Percentiles rank a stretch among this genome's conserved stretches.
phyloP scores from a whole-genome alignment of 2,329 filamentous ascomycete genomes.

The Verticillium klebahnii region DNA sequence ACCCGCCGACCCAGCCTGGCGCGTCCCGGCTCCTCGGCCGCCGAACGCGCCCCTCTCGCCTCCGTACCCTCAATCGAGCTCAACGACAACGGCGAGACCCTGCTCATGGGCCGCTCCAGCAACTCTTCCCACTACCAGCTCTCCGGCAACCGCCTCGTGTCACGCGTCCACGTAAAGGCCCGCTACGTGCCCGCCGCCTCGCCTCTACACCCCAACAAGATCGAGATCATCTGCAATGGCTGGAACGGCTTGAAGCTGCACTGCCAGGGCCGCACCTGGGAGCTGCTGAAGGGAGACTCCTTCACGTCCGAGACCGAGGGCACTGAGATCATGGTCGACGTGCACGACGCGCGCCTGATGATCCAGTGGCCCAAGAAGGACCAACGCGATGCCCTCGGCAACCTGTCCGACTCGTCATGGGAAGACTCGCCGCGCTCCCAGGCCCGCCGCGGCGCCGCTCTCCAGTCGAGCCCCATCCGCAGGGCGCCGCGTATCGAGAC shows the following conservation, averaged over 20 bases:
- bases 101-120: slow-evolving; percentile 89
- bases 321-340: slow-evolving; percentile 89
- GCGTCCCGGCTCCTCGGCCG: slow-evolving; percentile 53
- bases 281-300: slow-evolving; percentile 80
- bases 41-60: slow-evolving; percentile 75
- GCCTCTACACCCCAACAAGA: slow-evolving; percentile 66
- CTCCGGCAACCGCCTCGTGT: slow-evolving; percentile 86
- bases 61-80: slow-evolving; percentile 80
- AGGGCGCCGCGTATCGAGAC: slow-evolving; percentile 58
- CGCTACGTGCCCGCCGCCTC: slow-evolving; percentile 69
- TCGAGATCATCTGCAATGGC: slow-evolving; percentile 87
- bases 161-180: slow-evolving; percentile 87
- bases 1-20: slow-evolving; percentile 26
- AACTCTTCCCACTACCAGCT: slow-evolving; percentile 95
- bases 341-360: slow-evolving; percentile 86
- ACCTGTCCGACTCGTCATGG: slow-evolving; percentile 65
- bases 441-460: slow-evolving; percentile 18
- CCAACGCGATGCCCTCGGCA: slow-evolving; percentile 40
- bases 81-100: slow-evolving; percentile 71
- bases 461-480: slow-evolving; percentile 60
- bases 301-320: slow-evolving; percentile 87
- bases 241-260: slow-evolving; percentile 96
- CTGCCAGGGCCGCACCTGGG: slow-evolving; percentile 82
- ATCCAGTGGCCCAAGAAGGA: slow-evolving; percentile 75
- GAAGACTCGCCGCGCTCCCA: slow-evolving; percentile 54